Evolutionary conservation across 202 grass and related monocot genomes (phyloP), one percentile per base, ranked within the genome.

Genomic region (Thinopyrum obtusiflorum): DNA sequence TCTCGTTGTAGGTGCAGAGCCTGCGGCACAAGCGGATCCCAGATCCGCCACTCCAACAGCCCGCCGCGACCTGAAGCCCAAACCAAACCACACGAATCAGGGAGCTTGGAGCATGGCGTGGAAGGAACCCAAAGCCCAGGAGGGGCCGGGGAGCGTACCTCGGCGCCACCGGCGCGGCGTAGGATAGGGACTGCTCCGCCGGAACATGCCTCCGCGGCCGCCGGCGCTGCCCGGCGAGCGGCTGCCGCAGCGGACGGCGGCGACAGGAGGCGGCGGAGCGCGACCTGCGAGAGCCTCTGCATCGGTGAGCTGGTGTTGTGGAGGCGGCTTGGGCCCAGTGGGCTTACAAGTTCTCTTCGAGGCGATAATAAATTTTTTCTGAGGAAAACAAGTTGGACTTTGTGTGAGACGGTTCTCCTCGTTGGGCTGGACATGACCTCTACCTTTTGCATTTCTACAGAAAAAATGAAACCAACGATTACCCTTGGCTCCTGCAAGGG

Each of bases 1-100:
- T 88, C 70, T 91, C 89, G 24, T 91, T 82, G 70, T 35, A 87
- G 77, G 89, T 88, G 82, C 85, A 91, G 65, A 91, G 46, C 63
- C 82, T 87, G 65, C 89, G 82, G 64, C 78, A 78, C 5, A 87
- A 69, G 15, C 1, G 62, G 40, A 82, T 59, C 15, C 62, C 85
- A 15, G 55, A 12, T 5, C 53, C 63, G 15, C 77, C 77, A 69
- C 25, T 82, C 85, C 85, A 84, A 17, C 55, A 55, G 26, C 78
- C 21, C 55, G n/a, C 63, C 20, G 77, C 70, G 11, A 81, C 89
- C 89, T 91, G 60, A 39, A 68, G 15, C 8, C 11, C 39, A 81
- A 32, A 83, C 63, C 80, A 86, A 39, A 79, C 63, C 80, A 86
- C 42, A 81, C 70, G 77, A 69, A 44, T 55, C 63, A 85, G 25